A percentile compares a stretch with the other conserved stretches of the same genome.
Conservation (phyloP, 768 basidiomycete species). For the Termitomyces sp. region DNA sequence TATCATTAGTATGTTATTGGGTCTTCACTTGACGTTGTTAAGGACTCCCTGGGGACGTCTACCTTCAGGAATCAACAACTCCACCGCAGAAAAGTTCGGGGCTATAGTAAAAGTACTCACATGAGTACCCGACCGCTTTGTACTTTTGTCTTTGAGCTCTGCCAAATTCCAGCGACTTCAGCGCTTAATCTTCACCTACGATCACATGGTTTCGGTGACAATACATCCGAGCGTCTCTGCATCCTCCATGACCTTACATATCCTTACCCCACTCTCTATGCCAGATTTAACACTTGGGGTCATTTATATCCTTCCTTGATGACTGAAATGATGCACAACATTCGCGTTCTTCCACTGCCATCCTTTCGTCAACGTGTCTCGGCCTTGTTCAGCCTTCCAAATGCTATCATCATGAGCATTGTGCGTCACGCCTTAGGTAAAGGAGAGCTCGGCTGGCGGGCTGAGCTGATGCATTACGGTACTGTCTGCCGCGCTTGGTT, state of each 20-base stretch:
- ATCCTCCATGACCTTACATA: constrained; percentile 1
- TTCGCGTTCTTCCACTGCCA: not conserved
- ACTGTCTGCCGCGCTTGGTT: constrained; percentile 3
- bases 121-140: not conserved
- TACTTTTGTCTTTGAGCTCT: constrained; percentile 2
- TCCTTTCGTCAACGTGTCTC: not conserved
- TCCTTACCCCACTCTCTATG: not conserved
- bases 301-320: not conserved
- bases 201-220: not conserved
- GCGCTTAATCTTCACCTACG: not conserved
- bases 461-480: constrained; percentile 1
- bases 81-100: not conserved
- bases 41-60: not conserved
- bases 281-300: not conserved
- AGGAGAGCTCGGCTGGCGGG: not conserved
- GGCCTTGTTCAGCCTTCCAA: not conserved
- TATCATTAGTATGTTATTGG: not conserved
- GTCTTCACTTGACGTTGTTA: not conserved
- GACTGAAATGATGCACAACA: not conserved
- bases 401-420: not conserved
- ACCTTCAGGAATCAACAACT: not conserved
- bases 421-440: constrained; percentile 1
- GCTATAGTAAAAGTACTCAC: not conserved
- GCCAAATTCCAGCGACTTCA: not conserved
- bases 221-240: not conserved